Percentiles rank a stretch among this genome's conserved stretches.
Conservation (phyloP, 495 filamentous ascomycete genomes). For the Aspergillus funiculosus region DNA sequence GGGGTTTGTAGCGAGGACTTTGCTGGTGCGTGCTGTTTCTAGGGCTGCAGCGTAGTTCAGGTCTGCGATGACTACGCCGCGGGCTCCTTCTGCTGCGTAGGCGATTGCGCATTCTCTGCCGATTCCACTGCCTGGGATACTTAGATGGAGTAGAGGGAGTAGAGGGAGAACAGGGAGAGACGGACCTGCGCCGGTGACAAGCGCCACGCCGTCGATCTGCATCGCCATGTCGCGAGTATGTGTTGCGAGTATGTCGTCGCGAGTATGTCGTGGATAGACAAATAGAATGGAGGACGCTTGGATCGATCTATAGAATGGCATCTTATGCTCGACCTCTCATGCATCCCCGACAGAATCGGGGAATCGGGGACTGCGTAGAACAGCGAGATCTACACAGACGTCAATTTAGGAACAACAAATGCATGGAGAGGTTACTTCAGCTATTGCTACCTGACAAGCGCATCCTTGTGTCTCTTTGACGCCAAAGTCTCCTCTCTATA, state of each 20-base stretch:
- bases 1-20: conserved; percentile 3
- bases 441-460: too few species aligned
- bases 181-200: conserved; percentile 9
- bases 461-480: background rate
- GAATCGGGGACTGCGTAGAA: too few species aligned
- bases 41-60: conserved; percentile 1
- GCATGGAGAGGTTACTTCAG: too few species aligned
- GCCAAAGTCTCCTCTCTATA: background rate
- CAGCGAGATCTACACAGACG: too few species aligned
- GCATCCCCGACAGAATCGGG: too few species aligned
- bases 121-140: conserved; percentile 4
- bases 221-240: too few species aligned
- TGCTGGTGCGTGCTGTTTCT: conserved; percentile 2
- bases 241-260: too few species aligned
- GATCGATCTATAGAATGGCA: too few species aligned
- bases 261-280: too few species aligned
- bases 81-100: conserved; percentile 7
- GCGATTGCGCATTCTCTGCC: conserved; percentile 8
- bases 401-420: too few species aligned
- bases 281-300: too few species aligned
- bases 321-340: too few species aligned
- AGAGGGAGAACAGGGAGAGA: background rate
- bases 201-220: conserved; percentile 2
- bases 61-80: conserved; percentile 5
- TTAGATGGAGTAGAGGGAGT: background rate